Evolutionary conservation across 306 rosid genomes (phyloP), one percentile per base, ranked within the genome.

Genomic region (Abrus precatorius): DNA sequence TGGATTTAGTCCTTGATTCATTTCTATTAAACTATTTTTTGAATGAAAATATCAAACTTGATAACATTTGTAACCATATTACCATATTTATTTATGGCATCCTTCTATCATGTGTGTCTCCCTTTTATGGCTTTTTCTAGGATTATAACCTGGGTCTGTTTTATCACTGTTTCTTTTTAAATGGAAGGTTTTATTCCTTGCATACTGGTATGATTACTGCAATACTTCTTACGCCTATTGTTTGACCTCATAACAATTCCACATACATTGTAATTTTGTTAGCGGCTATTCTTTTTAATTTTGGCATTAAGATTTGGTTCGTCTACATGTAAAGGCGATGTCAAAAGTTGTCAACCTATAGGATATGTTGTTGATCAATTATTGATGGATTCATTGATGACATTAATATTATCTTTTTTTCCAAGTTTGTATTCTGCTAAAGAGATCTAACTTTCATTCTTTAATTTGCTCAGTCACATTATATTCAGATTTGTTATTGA

Each of bases 261-360:
- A 56, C 13, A 40, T 38, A 48, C 61, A 20, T 65, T 27, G 3
- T 69, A 41, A 13, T 33, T 55, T 50, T 72, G 28, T 47, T 48
- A 9, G 66, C 5, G 0, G 68, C 36, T 48, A 10, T 45, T 71
- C 3, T 7, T 29, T 78, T 36, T 65, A 29, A 29, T 28, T 43
- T n/a, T 55, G 20, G 54, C 47, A 36, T 34, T 57, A 69, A 57
- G 77, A 30, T 56, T 75, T 75, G 73, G 33, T 82, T 57, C 66
- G 20, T 47, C 64, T 57, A 60, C 28, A 28, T 74, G 49, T 10
- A 69, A 55, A 68, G 12, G 49, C 36, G 3, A 47, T 76, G 38
- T 48, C 44, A 60, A 49, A 64, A 38, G 49, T 62, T 77, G 38
- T 52, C 34, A 50, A 54, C 10, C 6, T 12, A 7, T 29, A 41